Conservation (phyloP, 257 asterid species). For the Gentiana straminea region DNA sequence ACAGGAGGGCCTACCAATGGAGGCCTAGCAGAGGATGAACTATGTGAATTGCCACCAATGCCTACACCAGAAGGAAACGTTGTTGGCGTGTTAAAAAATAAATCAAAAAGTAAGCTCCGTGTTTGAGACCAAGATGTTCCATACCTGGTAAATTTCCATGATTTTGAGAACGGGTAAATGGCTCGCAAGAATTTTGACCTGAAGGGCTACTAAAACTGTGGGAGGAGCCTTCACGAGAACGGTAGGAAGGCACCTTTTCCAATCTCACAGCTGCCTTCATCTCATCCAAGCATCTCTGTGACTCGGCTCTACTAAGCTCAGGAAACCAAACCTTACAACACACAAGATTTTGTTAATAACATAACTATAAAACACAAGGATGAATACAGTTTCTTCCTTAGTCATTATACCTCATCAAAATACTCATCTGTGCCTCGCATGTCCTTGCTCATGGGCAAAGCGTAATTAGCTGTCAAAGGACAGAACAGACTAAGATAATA, state of each 20-base stretch:
- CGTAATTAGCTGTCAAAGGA: conserved; percentile 32
- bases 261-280: conserved; percentile 32
- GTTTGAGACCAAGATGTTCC: too few relatives aligned
- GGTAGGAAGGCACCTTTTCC: conserved; percentile 6
- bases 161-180: conserved; percentile 13
- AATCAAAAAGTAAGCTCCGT: too few relatives aligned
- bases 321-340: conserved; percentile 28
- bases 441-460: conserved; percentile 40
- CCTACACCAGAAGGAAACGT: conserved; percentile 7
- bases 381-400: background rate
- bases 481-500: conserved; percentile 1
- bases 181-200: conserved; percentile 11
- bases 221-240: conserved; percentile 11
- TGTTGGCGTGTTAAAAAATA: background rate
- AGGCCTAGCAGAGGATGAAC: conserved; percentile 13
- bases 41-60: conserved; percentile 5
- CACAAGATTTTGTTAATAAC: background rate
- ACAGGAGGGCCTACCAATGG: conserved; percentile 7
- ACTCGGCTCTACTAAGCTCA: conserved; percentile 38
- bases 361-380: background rate
- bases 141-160: conserved; percentile 22
- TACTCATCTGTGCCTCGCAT: conserved; percentile 33
- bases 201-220: conserved; percentile 14
- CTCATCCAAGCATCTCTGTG: conserved; percentile 35
- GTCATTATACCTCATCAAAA: conserved; percentile 38